Conservation (phyloP, 2,329 filamentous ascomycete species). For the Fusarium pseudocircinatum region DNA sequence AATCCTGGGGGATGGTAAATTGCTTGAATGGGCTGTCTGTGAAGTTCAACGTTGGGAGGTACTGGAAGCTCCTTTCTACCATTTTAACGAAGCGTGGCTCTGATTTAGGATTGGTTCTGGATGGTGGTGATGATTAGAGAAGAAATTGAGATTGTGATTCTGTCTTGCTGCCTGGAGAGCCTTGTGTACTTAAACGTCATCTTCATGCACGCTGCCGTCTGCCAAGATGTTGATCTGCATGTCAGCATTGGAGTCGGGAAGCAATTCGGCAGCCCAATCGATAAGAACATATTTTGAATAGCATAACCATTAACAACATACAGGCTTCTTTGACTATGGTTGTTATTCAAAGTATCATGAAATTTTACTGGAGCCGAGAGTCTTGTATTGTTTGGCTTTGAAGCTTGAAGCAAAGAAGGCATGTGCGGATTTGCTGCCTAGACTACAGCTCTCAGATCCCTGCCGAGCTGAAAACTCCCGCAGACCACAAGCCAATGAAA, state of each 20-base stretch:
- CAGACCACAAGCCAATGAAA: too few relatives aligned
- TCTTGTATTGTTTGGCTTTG: too few relatives aligned
- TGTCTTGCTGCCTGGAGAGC: background rate
- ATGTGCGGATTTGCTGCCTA: too few relatives aligned
- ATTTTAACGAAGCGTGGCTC: rapidly evolving
- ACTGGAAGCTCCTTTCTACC: background rate
- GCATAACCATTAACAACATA: too few relatives aligned
- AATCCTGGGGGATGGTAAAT: background rate
- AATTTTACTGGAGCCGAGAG: too few relatives aligned
- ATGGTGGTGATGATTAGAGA: rapidly evolving
- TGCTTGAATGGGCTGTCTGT: background rate
- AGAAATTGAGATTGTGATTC: rapidly evolving
- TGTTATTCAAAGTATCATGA: too few relatives aligned
- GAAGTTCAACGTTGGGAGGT: background rate
- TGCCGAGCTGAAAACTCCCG: too few relatives aligned
- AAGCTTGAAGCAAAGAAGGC: too few relatives aligned
- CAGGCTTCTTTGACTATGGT: too few relatives aligned
- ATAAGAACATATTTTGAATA: background rate
- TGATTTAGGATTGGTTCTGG: rapidly evolving
- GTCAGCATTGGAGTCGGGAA: background rate
- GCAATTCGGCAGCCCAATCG: rapidly evolving
- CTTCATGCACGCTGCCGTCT: background rate
- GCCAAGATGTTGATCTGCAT: background rate
- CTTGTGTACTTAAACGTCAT: background rate
- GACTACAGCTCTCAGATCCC: too few relatives aligned